These are phyloP conservation scores for Chlamydomonas reinhardtii DNA, from an alignment of 163 green algal genomes.

Conservation along the genomic window DNA sequence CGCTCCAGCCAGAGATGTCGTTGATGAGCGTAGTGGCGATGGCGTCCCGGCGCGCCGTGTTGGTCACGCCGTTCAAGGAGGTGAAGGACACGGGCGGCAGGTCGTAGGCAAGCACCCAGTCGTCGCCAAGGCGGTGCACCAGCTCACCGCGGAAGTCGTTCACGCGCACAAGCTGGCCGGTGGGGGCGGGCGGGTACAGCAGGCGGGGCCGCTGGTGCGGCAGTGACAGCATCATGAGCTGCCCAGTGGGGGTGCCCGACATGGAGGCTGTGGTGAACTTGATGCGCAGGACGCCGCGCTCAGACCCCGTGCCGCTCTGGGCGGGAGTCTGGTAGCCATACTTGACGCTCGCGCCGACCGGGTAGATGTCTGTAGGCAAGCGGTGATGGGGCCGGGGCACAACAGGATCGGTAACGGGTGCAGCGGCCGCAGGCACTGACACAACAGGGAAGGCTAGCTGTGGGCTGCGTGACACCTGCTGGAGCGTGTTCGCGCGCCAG, in stretches of 20 bases:
- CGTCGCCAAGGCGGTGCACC: neutral
- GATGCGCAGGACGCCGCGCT: slow-evolving; percentile 27
- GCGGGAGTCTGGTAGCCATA: slow-evolving; percentile 17
- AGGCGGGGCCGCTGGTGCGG: slow-evolving; percentile 26
- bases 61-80: slow-evolving; percentile 1
- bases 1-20: neutral
- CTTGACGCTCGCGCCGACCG: neutral
- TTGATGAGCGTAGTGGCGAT: neutral
- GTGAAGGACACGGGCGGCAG: slow-evolving; percentile 15
- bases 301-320: neutral
- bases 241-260: slow-evolving; percentile 8
- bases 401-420: neutral
- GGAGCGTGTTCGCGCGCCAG: too few species aligned
- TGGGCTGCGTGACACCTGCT: too few species aligned
- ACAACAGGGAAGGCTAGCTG: neutral
- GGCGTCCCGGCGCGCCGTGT: neutral
- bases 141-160: slow-evolving; percentile 31
- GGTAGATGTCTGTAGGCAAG: slow-evolving; percentile 19
- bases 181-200: slow-evolving; percentile 1
- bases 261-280: slow-evolving; percentile 42
- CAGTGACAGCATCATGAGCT: slow-evolving; percentile 47
- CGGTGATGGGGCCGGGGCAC: neutral
- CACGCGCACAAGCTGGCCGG: neutral
- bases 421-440: neutral
- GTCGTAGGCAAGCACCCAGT: slow-evolving; percentile 2